phyloP scores from a whole-genome alignment of 2,329 filamentous ascomycete species.

The Helminthosporium solani region DNA sequence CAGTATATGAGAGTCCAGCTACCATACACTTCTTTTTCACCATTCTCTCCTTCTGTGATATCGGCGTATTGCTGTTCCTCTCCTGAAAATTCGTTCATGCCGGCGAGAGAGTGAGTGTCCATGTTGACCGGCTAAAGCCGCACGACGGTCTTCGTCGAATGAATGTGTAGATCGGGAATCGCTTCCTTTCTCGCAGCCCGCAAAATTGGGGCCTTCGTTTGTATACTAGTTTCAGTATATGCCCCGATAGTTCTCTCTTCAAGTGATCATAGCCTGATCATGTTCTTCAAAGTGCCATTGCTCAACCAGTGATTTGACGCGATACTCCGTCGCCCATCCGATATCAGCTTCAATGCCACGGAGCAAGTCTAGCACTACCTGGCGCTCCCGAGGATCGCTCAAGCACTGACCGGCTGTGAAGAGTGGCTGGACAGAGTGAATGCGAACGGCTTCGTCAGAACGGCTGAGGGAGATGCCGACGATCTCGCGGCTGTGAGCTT shows the following conservation, averaged over 20 bases:
- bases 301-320: slow-evolving; percentile 55
- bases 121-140: too few species aligned
- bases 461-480: slow-evolving; percentile 60
- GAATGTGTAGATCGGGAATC: too few species aligned
- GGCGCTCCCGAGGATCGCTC: slow-evolving; percentile 55
- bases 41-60: background rate
- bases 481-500: slow-evolving; percentile 61
- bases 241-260: background rate
- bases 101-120: too few species aligned
- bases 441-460: slow-evolving; percentile 57
- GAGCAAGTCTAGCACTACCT: slow-evolving; percentile 57
- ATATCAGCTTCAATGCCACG: slow-evolving; percentile 62
- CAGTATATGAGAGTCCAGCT: background rate
- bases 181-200: too few species aligned
- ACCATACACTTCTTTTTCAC: background rate
- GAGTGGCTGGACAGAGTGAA: slow-evolving; percentile 60
- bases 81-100: background rate
- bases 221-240: background rate
- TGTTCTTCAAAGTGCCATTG: slow-evolving; percentile 47
- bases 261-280: slow-evolving; percentile 11
- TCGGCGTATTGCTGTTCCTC: background rate
- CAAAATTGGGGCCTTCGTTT: too few species aligned
- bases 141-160: background rate
- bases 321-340: slow-evolving; percentile 64
- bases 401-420: slow-evolving; percentile 65